phyloP scores from a whole-genome alignment of 2,329 filamentous ascomycete species.

The Fusarium azukiicola region DNA sequence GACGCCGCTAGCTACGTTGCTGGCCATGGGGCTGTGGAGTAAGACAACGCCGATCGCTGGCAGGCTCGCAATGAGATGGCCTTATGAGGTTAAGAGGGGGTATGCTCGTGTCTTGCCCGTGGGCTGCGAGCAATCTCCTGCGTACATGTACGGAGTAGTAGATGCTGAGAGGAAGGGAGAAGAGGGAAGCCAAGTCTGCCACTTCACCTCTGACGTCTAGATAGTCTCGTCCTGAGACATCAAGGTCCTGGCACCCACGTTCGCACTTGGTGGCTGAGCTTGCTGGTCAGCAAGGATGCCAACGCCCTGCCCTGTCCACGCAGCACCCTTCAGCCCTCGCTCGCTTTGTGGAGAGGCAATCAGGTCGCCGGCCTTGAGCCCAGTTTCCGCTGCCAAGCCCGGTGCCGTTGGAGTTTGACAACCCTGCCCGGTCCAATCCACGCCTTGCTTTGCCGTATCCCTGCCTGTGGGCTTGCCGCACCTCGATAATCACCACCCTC shows the following conservation, averaged over 20 bases:
- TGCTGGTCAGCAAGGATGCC: slow-evolving; percentile 13
- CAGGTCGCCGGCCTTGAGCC: slow-evolving; percentile 4
- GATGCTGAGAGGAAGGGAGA: background rate
- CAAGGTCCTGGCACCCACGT: slow-evolving; percentile 12
- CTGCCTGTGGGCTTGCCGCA: slow-evolving; percentile 3
- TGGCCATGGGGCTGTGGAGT: slow-evolving; percentile 13
- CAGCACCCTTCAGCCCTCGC: background rate
- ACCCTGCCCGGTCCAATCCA: background rate
- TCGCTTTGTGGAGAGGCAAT: slow-evolving; percentile 7
- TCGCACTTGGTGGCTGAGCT: background rate
- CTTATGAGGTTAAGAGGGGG: slow-evolving; percentile 9
- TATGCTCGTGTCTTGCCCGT: background rate
- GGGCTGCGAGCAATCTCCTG: no score
- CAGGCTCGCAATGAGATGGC: slow-evolving; percentile 11
- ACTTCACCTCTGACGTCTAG: background rate
- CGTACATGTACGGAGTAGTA: no score
- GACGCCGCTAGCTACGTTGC: slow-evolving; percentile 6
- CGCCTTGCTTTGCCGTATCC: slow-evolving; percentile 8
- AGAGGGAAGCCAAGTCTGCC: background rate
- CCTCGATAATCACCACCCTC: slow-evolving; percentile 10
- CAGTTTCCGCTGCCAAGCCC: slow-evolving; percentile 14
- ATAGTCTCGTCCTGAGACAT: slow-evolving; percentile 9
- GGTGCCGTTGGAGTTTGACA: background rate
- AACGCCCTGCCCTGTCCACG: slow-evolving; percentile 5
- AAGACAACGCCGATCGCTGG: slow-evolving; percentile 5